Evolutionary conservation across 352 stramenopile species (phyloP).

Genomic region (Aphanomyces stellatus): DNA sequence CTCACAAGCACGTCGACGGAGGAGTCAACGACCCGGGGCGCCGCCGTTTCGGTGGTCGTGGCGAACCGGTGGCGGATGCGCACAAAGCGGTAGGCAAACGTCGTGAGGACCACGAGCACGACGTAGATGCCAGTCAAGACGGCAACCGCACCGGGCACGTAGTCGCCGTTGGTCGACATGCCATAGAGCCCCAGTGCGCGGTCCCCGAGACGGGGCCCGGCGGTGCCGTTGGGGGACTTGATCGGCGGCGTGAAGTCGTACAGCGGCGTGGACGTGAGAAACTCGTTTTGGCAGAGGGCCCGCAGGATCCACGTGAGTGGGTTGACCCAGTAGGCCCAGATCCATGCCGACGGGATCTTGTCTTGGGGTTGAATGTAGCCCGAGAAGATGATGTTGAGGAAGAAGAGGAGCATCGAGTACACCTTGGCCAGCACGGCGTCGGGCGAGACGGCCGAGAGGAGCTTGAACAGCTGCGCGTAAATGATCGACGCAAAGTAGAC

Average conservation of each 20-base stretch:
- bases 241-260: slow-evolving; percentile 24
- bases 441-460: slow-evolving; percentile 3
- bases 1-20: background rate
- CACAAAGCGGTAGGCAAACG: slow-evolving; percentile 39
- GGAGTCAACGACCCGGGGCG: background rate
- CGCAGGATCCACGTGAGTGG: slow-evolving; percentile 9
- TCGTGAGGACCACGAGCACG: slow-evolving; percentile 32
- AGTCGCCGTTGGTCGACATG: slow-evolving; percentile 36
- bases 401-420: slow-evolving; percentile 4
- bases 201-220: slow-evolving; percentile 30
- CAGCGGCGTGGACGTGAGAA: slow-evolving; percentile 24
- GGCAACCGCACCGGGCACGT: slow-evolving; percentile 50
- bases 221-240: slow-evolving; percentile 29
- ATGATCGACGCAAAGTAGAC: slow-evolving; percentile 14
- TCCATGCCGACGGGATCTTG: slow-evolving; percentile 16
- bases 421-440: slow-evolving; percentile 19
- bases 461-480: slow-evolving; percentile 18
- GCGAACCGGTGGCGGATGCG: slow-evolving; percentile 38
- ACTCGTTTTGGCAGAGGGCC: slow-evolving; percentile 15
- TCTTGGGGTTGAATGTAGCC: slow-evolving; percentile 1
- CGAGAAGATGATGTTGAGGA: slow-evolving; percentile 15
- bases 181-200: slow-evolving; percentile 43
- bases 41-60: slow-evolving; percentile 11
- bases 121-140: slow-evolving; percentile 43
- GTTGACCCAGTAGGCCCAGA: slow-evolving; percentile 21